These are phyloP conservation scores for Chaetothyriales sp. DNA, from an alignment of 2,329 filamentous ascomycete species.

Conservation along the genomic window DNA sequence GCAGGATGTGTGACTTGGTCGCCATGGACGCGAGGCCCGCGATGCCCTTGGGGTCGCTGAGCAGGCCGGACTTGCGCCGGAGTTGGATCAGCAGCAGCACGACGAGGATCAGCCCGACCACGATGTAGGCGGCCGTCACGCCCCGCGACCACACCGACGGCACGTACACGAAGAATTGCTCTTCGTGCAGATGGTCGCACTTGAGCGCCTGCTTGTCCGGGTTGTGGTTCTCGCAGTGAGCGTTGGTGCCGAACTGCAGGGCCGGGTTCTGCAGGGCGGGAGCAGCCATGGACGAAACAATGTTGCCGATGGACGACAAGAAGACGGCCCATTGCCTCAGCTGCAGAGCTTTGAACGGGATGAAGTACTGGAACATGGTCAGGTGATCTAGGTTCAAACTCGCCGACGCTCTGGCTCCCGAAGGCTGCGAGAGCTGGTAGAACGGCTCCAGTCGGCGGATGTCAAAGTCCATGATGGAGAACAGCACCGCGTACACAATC, in stretches of 20 bases:
- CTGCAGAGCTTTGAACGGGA: slow-evolving; percentile 32
- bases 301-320: slow-evolving; percentile 31
- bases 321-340: slow-evolving; percentile 36
- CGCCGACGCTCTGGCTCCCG: slow-evolving; percentile 21
- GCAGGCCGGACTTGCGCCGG: slow-evolving; percentile 34
- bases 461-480: slow-evolving; percentile 38
- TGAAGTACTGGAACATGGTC: slow-evolving; percentile 34
- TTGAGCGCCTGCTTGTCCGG: background rate
- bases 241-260: slow-evolving; percentile 26
- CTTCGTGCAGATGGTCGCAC: slow-evolving; percentile 5
- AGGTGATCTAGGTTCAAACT: slow-evolving; percentile 38
- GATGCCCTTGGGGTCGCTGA: slow-evolving; percentile 37
- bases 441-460: slow-evolving; percentile 39
- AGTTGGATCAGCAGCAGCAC: slow-evolving; percentile 33
- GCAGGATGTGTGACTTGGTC: slow-evolving; percentile 36
- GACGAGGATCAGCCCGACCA: slow-evolving; percentile 30
- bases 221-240: slow-evolving; percentile 17
- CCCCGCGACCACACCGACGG: slow-evolving; percentile 33
- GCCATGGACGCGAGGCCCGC: slow-evolving; percentile 39
- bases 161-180: slow-evolving; percentile 27
- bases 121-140: slow-evolving; percentile 27
- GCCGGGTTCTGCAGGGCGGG: slow-evolving; percentile 36
- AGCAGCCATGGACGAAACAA: slow-evolving; percentile 33
- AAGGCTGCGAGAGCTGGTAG: slow-evolving; percentile 28
- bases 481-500: slow-evolving; percentile 36